A percentile compares a stretch with the other conserved stretches of the same genome.
These are phyloP conservation scores for Rhizopogon rudus DNA, from an alignment of 768 basidiomycete species.

Conservation along the genomic window DNA sequence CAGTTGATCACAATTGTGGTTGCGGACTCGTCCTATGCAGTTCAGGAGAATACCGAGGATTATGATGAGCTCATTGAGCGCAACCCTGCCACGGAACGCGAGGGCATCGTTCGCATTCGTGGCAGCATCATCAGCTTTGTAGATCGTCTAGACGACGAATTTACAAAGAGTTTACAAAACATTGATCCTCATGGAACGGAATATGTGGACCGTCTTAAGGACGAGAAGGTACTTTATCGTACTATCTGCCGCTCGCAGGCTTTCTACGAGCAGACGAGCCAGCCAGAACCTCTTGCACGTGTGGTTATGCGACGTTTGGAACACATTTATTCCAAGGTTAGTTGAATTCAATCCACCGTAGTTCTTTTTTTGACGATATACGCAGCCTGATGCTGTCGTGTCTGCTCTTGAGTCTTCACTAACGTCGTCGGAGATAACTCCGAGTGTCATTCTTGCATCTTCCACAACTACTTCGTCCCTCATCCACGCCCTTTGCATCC, in stretches of 20 bases:
- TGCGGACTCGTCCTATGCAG: slow-evolving; percentile 65
- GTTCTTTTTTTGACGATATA: background rate
- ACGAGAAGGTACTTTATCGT: slow-evolving; percentile 91
- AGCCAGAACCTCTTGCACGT: slow-evolving; percentile 75
- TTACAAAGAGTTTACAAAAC: slow-evolving; percentile 94
- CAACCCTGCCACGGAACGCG: slow-evolving; percentile 62
- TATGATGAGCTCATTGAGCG: slow-evolving; percentile 91
- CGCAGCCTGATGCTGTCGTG: slow-evolving; percentile 87
- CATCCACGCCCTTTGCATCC: slow-evolving; percentile 83
- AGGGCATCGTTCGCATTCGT: slow-evolving; percentile 78
- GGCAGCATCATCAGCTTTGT: slow-evolving; percentile 96
- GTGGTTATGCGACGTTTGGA: slow-evolving; percentile 94
- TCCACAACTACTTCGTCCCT: slow-evolving; percentile 64
- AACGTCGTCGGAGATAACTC: slow-evolving; percentile 52
- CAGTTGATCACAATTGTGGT: slow-evolving; percentile 78
- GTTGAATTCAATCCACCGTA: slow-evolving; percentile 1
- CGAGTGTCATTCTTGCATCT: slow-evolving; percentile 53
- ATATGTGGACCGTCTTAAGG: slow-evolving; percentile 94
- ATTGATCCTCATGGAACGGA: slow-evolving; percentile 99
- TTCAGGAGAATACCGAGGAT: slow-evolving; percentile 84
- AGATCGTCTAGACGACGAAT: slow-evolving; percentile 96
- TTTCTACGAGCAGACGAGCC: slow-evolving; percentile 79
- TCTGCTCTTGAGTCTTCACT: slow-evolving; percentile 80
- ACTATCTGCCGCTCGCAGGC: slow-evolving; percentile 91
- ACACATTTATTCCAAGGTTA: slow-evolving; percentile 96